These are phyloP conservation scores for Wickerhamiella parazyma DNA, from an alignment of 805 yeast genomes.

Conservation along the genomic window DNA sequence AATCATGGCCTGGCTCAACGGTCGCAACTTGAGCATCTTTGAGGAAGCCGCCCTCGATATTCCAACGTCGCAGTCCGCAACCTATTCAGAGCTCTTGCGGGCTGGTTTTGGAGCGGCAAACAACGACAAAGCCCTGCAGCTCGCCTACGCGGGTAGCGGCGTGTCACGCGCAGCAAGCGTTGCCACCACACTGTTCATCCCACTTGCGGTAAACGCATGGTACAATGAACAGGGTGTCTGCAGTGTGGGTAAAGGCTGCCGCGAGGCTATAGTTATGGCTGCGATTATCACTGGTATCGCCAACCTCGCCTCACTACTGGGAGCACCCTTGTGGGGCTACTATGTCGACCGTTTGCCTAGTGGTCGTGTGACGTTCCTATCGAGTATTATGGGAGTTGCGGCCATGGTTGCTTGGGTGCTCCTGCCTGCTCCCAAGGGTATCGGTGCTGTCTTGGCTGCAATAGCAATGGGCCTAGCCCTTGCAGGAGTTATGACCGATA, in stretches of 20 bases:
- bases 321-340: constrained; percentile 53
- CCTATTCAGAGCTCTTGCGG: constrained; percentile 31
- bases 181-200: constrained; percentile 44
- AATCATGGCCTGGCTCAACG: constrained; percentile 22
- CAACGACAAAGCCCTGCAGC: constrained; percentile 33
- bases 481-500: constrained; percentile 46
- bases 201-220: constrained; percentile 46
- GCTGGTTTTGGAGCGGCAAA: constrained; percentile 38
- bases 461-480: constrained; percentile 45
- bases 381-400: constrained; percentile 15
- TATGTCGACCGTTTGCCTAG: constrained; percentile 36
- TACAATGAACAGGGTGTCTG: constrained; percentile 41
- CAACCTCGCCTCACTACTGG: constrained; percentile 40
- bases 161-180: constrained; percentile 54
- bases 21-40: constrained; percentile 19
- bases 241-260: constrained; percentile 31
- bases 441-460: constrained; percentile 28
- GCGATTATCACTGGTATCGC: constrained; percentile 60
- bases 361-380: constrained; percentile 25
- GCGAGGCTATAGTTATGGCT: constrained; percentile 49
- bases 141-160: constrained; percentile 49
- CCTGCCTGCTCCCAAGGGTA: constrained; percentile 26
- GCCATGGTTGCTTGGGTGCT: constrained; percentile 17
- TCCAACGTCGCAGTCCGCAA: constrained; percentile 13
- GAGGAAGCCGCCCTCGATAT: constrained; percentile 23